Evolutionary conservation across 2,329 filamentous ascomycete species (phyloP).

Genomic region (Fusarium domesticum): DNA sequence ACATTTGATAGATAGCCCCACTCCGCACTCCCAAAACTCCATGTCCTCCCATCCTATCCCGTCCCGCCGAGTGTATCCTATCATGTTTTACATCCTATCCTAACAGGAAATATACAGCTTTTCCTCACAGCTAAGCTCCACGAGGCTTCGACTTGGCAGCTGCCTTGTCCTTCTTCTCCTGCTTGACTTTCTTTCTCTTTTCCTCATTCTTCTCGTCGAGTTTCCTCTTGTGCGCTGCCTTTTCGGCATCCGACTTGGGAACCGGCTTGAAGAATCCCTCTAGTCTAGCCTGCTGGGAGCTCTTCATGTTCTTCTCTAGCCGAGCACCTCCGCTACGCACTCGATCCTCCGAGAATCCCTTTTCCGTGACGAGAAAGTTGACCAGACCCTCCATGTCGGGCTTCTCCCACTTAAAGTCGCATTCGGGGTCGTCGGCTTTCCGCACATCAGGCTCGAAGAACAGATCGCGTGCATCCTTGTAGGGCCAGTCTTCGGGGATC

Average conservation of each 20-base stretch:
- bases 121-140: slow-evolving; percentile 48
- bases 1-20: too few species aligned
- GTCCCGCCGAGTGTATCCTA: slow-evolving; percentile 4
- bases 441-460: slow-evolving; percentile 92
- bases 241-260: slow-evolving; percentile 83
- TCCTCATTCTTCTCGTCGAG: slow-evolving; percentile 87
- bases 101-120: too few species aligned
- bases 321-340: slow-evolving; percentile 76
- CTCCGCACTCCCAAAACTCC: slow-evolving; percentile 25
- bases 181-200: slow-evolving; percentile 93
- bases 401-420: slow-evolving; percentile 97
- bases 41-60: slow-evolving; percentile 2
- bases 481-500: slow-evolving; percentile 96
- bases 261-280: slow-evolving; percentile 97
- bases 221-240: slow-evolving; percentile 85
- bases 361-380: slow-evolving; percentile 86
- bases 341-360: slow-evolving; percentile 94
- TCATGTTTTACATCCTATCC: neutral
- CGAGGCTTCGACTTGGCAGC: slow-evolving; percentile 84
- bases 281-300: slow-evolving; percentile 81
- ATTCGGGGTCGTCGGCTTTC: slow-evolving; percentile 75
- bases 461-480: slow-evolving; percentile 81
- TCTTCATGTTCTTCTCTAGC: slow-evolving; percentile 87
- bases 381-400: slow-evolving; percentile 89
- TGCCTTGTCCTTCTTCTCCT: slow-evolving; percentile 93